Percentiles rank a stretch among this genome's conserved stretches.
phyloP scores from a whole-genome alignment of 148 eudicot species.

The Chenopodium album region DNA sequence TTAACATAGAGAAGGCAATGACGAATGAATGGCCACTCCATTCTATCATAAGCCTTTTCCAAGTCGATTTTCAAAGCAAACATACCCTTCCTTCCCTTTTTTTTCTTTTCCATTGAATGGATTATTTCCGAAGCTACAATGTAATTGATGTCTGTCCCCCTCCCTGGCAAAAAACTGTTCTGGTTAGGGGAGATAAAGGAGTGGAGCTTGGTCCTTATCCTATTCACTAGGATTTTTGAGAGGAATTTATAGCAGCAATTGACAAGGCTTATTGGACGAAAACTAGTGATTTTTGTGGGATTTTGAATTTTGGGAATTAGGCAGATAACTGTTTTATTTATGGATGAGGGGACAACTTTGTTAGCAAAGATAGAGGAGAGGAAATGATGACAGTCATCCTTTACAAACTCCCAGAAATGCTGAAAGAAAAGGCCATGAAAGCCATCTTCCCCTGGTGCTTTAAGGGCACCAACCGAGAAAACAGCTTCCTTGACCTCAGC shows the following conservation, averaged over 20 bases:
- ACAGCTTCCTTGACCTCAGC: conserved; percentile 16
- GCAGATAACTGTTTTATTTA: neutral
- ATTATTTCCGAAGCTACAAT: neutral
- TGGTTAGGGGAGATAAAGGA: neutral
- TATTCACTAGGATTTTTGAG: neutral
- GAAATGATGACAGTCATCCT: neutral
- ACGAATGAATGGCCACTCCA: neutral
- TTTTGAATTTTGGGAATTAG: neutral
- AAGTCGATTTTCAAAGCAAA: neutral
- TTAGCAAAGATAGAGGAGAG: neutral
- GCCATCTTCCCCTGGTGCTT: neutral
- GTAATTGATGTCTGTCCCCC: neutral
- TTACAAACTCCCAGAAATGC: neutral
- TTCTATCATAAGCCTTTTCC: neutral
- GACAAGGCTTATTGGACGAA: neutral
- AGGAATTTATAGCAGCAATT: neutral
- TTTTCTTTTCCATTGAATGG: neutral
- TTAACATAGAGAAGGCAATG: neutral
- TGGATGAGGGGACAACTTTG: neutral
- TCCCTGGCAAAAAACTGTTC: neutral
- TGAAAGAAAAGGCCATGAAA: neutral
- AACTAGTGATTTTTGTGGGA: neutral
- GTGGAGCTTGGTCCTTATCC: neutral
- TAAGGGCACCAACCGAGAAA: neutral
- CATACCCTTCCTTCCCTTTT: neutral